Conservation (phyloP, 495 filamentous ascomycete genomes). For the Penicillium malachiteum region DNA sequence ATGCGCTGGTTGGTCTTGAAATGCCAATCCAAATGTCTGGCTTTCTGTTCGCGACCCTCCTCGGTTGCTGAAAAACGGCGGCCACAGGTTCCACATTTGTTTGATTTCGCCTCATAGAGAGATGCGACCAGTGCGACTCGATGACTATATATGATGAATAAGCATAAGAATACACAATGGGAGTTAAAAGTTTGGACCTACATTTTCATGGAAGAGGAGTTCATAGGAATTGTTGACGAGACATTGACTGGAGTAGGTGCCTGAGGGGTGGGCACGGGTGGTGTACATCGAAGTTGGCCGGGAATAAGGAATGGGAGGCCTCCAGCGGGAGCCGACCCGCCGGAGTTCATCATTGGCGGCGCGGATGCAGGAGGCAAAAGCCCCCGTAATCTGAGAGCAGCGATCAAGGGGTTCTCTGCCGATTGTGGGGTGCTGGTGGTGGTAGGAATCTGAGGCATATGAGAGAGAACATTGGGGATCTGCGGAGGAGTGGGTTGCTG, state of each 20-base stretch:
- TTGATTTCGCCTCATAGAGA: slow-evolving; percentile 76
- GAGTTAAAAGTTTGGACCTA: slow-evolving; percentile 39
- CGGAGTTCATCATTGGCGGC: slow-evolving; percentile 25
- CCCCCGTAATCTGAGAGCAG: slow-evolving; percentile 46
- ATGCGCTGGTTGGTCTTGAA: slow-evolving; percentile 90
- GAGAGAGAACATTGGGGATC: slow-evolving; percentile 28
- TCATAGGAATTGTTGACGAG: slow-evolving; percentile 65
- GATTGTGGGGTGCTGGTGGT: slow-evolving; percentile 32
- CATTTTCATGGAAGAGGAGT: slow-evolving; percentile 75
- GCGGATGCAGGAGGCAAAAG: slow-evolving; percentile 43
- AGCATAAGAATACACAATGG: slow-evolving; percentile 1
- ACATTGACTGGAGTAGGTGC: slow-evolving; percentile 24
- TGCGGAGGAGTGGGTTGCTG: slow-evolving; percentile 43
- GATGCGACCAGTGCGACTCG: slow-evolving; percentile 68
- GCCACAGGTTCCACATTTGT: slow-evolving; percentile 87
- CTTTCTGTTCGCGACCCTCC: slow-evolving; percentile 78
- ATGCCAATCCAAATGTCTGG: slow-evolving; percentile 96
- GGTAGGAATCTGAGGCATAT: slow-evolving; percentile 21
- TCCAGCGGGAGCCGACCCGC: slow-evolving; percentile 19
- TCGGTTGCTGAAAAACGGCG: slow-evolving; percentile 76
- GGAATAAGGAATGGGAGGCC: slow-evolving; percentile 44
- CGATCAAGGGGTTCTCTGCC: slow-evolving; percentile 46
- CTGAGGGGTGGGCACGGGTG: slow-evolving; percentile 33
- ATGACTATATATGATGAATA: slow-evolving; percentile 54
- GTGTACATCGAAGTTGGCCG: slow-evolving; percentile 39